phyloP scores from a whole-genome alignment of 2,329 filamentous ascomycete species.

The Calonectria pseudoreteaudii region DNA sequence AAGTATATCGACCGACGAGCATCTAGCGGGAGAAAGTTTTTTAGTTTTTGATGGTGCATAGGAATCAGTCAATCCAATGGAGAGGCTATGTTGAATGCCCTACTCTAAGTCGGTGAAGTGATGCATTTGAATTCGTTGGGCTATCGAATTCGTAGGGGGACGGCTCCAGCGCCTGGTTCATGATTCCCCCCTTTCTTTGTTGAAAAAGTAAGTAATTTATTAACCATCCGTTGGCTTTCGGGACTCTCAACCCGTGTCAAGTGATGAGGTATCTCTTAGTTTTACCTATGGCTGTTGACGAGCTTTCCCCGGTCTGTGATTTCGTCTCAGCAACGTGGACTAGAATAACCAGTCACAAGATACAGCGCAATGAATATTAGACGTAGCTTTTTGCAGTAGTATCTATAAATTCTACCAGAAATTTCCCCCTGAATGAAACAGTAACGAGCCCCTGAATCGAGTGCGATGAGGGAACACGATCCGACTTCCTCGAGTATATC shows the following conservation, averaged over 20 bases:
- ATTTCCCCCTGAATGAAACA: neutral
- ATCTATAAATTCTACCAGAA: neutral
- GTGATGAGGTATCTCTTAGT: neutral
- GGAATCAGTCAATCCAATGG: neutral
- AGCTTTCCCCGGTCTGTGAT: neutral
- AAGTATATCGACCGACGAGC: neutral
- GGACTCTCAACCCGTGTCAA: neutral
- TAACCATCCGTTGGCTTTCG: neutral
- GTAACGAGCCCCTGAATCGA: neutral
- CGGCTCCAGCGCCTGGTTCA: neutral
- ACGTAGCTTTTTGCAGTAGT: neutral
- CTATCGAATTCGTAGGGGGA: neutral
- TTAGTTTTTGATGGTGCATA: constrained; percentile 7
- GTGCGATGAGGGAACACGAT: neutral
- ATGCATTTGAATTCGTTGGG: neutral
- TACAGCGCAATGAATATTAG: neutral
- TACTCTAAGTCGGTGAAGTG: neutral
- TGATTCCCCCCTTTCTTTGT: neutral
- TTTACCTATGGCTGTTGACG: neutral
- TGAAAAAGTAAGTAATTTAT: neutral
- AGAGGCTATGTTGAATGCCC: neutral
- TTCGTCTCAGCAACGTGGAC: neutral
- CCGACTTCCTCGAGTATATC: neutral
- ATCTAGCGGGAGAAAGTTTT: neutral
- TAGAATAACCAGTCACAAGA: neutral